Base-by-base conservation (phyloP, 768 basidiomycete genomes). In the Holtermanniella nyarrowii region DNA sequence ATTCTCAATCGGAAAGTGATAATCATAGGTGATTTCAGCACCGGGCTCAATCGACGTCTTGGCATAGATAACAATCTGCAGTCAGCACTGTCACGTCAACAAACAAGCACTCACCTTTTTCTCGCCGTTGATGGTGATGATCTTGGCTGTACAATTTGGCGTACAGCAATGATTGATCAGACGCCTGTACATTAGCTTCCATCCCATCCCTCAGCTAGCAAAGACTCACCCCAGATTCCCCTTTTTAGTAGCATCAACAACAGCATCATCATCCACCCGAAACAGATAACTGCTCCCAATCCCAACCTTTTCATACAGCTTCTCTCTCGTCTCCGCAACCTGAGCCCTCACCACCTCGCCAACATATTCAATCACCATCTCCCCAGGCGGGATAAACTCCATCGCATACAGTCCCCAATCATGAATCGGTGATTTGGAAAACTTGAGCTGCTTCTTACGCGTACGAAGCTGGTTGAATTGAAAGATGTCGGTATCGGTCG, bases 291-390 rank as follows among this genome's bases (percentile, higher is more conserved):
- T 91, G 71, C 88, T 91, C 14, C 95, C 95, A 56, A 99, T 99
- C 1, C 95, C 95, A 67, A 90, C 88, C 48, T 89, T 79, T 74
- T 96, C 88, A 69, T 99, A 99, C 60, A 83, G 81, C 76, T 95
- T 93, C 77, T 99, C 95, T 45, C 95, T 79, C 70, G 90, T 88
- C 62, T 97, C 95, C 23, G 95, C 95, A 11, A 96, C 88, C 63
- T 86, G 85, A 42, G 89, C 88, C 10, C 95, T 79, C 58, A 96
- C 89, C 57, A 96, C 79, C 77, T 99, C 95, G 18, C 95, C 95
- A 5, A 99, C 95, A 65, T 99, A 99, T 74, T 99, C 95, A 72
- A 97, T 96, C 25, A 99, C 93, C 90, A 99, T 96, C 74, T 99
- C 95, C 3, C 89, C 89, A 31, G 80, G 76, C 4, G 85, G 81